phyloP scores from a whole-genome alignment of 441 rosid species.

The Pelargonium cotyledonis region DNA sequence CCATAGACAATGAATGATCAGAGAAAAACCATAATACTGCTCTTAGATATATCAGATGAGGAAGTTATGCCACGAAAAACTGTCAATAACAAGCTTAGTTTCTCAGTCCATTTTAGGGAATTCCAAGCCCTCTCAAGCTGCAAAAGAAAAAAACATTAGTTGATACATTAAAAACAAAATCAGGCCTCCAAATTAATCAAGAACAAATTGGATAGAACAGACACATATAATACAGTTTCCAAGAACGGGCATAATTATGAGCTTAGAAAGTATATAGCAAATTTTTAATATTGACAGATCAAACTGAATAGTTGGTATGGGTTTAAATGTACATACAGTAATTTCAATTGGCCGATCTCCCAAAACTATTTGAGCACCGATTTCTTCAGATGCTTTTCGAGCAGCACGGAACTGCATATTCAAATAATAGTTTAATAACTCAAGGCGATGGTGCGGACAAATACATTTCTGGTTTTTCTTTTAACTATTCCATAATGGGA shows the following conservation, averaged over 20 bases:
- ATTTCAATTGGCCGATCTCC: slow-evolving; percentile 89
- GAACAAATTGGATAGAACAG: neutral
- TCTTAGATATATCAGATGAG: slow-evolving; percentile 33
- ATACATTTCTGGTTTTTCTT: neutral
- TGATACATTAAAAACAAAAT: neutral
- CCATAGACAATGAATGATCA: neutral
- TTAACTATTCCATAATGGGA: neutral
- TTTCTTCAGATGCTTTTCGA: slow-evolving; percentile 61
- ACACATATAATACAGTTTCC: neutral
- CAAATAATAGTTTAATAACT: slow-evolving; percentile 4
- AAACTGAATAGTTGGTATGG: neutral
- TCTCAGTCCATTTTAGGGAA: slow-evolving; percentile 55
- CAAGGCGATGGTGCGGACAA: neutral
- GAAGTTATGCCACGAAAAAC: slow-evolving; percentile 58
- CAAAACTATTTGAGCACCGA: slow-evolving; percentile 80
- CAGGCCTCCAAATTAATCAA: neutral
- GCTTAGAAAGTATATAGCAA: neutral
- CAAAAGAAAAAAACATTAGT: slow-evolving; percentile 6
- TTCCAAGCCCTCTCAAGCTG: slow-evolving; percentile 85
- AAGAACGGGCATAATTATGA: neutral
- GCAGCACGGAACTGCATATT: slow-evolving; percentile 75
- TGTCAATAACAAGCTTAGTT: slow-evolving; percentile 40
- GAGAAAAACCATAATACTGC: slow-evolving; percentile 38
- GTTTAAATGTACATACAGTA: slow-evolving; percentile 36
- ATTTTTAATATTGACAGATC: neutral